Conservation (phyloP, 2,329 filamentous ascomycete species). For the Paraconiothyrium brasiliense region DNA sequence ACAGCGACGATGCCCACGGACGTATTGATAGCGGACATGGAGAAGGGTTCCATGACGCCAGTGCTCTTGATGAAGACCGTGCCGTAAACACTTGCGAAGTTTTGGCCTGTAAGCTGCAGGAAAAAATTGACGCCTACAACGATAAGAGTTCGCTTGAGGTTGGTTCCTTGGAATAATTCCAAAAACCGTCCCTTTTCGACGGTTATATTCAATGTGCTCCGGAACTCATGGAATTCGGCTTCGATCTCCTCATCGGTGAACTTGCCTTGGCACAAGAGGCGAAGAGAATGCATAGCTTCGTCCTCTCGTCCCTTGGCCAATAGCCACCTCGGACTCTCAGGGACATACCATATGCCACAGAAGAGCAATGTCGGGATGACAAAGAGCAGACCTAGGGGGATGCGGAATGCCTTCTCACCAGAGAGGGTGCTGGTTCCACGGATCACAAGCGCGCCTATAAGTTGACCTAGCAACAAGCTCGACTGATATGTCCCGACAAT, state of each 20-base stretch:
- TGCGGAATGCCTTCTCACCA: slow-evolving; percentile 6
- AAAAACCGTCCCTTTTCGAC: slow-evolving; percentile 24
- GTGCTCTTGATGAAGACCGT: slow-evolving; percentile 28
- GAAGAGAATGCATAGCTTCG: slow-evolving; percentile 48
- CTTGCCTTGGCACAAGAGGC: slow-evolving; percentile 16
- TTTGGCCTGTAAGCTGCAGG: too few relatives aligned
- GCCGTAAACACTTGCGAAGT: slow-evolving; percentile 27
- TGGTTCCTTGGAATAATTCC: slow-evolving; percentile 18
- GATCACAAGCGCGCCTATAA: slow-evolving; percentile 16
- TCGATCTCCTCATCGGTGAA: slow-evolving; percentile 18
- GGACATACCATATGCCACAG: slow-evolving; percentile 40
- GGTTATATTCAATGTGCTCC: slow-evolving; percentile 14
- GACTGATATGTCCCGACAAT: slow-evolving; percentile 20
- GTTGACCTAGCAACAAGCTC: slow-evolving; percentile 12
- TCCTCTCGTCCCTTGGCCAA: slow-evolving; percentile 42
- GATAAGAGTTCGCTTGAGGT: slow-evolving; percentile 20
- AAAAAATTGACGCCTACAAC: slow-evolving; percentile 18
- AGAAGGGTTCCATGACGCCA: slow-evolving; percentile 23
- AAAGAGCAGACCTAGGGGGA: slow-evolving; percentile 18
- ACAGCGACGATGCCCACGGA: slow-evolving; percentile 12
- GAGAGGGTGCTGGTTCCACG: slow-evolving; percentile 15
- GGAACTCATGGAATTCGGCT: slow-evolving; percentile 17
- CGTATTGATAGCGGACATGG: slow-evolving; percentile 15
- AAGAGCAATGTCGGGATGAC: slow-evolving; percentile 17
- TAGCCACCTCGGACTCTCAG: slow-evolving; percentile 29